Conservation (phyloP, 2,329 filamentous ascomycete species). For the Cladophialophora immunda region DNA sequence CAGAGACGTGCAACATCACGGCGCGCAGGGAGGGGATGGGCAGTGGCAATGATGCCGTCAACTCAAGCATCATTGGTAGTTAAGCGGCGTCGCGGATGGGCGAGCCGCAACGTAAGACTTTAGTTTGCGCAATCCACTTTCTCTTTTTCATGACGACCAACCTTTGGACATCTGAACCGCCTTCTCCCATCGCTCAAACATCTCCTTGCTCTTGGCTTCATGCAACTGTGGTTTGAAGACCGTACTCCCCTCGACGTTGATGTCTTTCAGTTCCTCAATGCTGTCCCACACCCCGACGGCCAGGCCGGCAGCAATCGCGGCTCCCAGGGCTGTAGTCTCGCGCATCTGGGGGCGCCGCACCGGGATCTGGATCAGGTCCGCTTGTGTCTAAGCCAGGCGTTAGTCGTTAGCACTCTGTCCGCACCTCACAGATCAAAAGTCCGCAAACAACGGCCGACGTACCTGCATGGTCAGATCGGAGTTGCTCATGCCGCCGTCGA, state of each 20-base stretch:
- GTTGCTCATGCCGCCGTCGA: conserved; percentile 89
- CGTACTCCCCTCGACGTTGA: conserved; percentile 74
- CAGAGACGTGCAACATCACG: neutral
- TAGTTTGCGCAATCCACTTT: conserved; percentile 48
- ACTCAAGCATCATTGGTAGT: neutral
- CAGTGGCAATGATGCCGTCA: neutral
- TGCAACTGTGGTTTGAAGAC: conserved; percentile 68
- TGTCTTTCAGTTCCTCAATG: conserved; percentile 75
- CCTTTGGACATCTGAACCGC: conserved; percentile 75
- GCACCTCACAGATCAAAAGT: neutral
- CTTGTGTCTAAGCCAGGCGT: conserved; percentile 71
- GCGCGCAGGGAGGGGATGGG: neutral
- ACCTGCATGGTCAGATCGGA: conserved; percentile 72
- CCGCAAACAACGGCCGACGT: neutral
- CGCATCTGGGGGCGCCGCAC: conserved; percentile 87
- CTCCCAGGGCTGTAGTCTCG: conserved; percentile 87
- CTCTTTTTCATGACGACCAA: conserved; percentile 47
- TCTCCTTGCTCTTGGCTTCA: conserved; percentile 62
- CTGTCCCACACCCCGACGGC: conserved; percentile 82
- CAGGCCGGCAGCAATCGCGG: conserved; percentile 88
- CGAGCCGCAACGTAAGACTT: neutral
- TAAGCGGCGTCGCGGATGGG: neutral
- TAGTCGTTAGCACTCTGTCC: neutral
- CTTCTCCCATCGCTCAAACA: conserved; percentile 76
- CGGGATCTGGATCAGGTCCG: conserved; percentile 82